These are phyloP conservation scores for Rhodotorula sp. DNA, from an alignment of 1,284 basidiomycete species.

Conservation along the genomic window DNA sequence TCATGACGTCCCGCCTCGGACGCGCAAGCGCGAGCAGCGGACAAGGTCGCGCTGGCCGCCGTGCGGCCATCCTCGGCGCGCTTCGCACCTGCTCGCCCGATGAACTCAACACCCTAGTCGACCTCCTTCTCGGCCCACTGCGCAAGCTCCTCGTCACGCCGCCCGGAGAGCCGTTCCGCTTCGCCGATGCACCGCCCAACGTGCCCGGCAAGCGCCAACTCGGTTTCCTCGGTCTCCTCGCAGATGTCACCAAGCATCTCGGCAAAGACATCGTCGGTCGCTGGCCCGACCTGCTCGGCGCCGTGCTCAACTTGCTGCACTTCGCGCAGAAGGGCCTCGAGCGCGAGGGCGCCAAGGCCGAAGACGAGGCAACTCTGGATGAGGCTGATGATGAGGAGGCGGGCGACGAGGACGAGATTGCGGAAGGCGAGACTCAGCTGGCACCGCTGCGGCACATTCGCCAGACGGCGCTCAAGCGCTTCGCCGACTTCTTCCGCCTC, in stretches of 20 bases:
- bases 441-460: conserved; percentile 64
- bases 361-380: conserved; percentile 40
- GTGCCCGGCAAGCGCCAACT: conserved; percentile 68
- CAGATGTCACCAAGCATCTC: conserved; percentile 76
- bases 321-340: conserved; percentile 64
- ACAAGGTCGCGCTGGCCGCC: conserved; percentile 69
- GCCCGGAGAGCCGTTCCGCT: conserved; percentile 38
- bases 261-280: conserved; percentile 64
- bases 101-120: conserved; percentile 76
- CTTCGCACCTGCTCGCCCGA: conserved; percentile 69
- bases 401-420: conserved; percentile 52
- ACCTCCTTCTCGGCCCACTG: conserved; percentile 87
- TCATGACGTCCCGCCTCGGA: conserved; percentile 81
- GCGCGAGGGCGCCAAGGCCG: conserved; percentile 5
- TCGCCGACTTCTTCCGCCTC: conserved; percentile 83
- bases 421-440: conserved; percentile 36
- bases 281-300: conserved; percentile 69
- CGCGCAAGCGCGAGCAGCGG: conserved; percentile 57
- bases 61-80: conserved; percentile 71
- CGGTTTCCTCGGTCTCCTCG: conserved; percentile 81
- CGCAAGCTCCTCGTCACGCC: conserved; percentile 46
- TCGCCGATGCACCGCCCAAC: conserved; percentile 25
- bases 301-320: conserved; percentile 65
- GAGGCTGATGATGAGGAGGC: conserved; percentile 49
- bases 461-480: conserved; percentile 78